A percentile compares a stretch with the other conserved stretches of the same genome.
Conservation (phyloP, 2,329 filamentous ascomycete genomes). For the Fusarium kyushuense region DNA sequence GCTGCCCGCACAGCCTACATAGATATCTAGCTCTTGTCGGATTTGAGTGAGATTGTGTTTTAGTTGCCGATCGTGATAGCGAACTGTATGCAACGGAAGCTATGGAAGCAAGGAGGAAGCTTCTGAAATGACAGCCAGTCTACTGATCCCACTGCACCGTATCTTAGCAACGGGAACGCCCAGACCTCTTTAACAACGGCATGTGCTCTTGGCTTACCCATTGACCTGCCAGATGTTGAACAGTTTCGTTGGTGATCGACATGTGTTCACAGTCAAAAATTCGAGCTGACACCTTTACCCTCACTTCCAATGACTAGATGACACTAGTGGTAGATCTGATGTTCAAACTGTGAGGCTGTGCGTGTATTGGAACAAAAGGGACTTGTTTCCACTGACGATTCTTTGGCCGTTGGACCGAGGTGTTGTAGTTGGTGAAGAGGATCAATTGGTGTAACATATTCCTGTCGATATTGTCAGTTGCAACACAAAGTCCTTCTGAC, state of each 20-base stretch:
- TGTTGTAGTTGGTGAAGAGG: background rate
- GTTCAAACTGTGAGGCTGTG: background rate
- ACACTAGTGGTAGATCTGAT: conserved; percentile 17
- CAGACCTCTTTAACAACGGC: background rate
- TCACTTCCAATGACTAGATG: background rate
- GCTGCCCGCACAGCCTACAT: background rate
- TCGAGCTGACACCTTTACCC: background rate
- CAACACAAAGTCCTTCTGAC: background rate
- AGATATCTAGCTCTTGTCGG: background rate
- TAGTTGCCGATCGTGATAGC: conserved; percentile 18
- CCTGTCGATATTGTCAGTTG: conserved; percentile 9
- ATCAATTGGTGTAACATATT: conserved; percentile 22
- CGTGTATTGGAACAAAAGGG: background rate
- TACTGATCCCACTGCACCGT: background rate
- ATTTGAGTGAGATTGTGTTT: conserved; percentile 6
- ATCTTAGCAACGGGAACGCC: background rate
- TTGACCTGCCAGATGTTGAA: conserved; percentile 3
- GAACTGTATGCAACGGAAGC: background rate
- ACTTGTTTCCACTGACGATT: background rate
- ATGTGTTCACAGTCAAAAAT: conserved; percentile 9
- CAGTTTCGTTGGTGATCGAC: conserved; percentile 32
- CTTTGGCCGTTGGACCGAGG: conserved; percentile 4
- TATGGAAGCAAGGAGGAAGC: conserved; percentile 3
- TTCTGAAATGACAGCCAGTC: background rate
- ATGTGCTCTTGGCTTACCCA: conserved; percentile 5